Evolutionary conservation across 2,329 filamentous ascomycete species (phyloP).

Genomic region (Pseudogymnoascus sp.): DNA sequence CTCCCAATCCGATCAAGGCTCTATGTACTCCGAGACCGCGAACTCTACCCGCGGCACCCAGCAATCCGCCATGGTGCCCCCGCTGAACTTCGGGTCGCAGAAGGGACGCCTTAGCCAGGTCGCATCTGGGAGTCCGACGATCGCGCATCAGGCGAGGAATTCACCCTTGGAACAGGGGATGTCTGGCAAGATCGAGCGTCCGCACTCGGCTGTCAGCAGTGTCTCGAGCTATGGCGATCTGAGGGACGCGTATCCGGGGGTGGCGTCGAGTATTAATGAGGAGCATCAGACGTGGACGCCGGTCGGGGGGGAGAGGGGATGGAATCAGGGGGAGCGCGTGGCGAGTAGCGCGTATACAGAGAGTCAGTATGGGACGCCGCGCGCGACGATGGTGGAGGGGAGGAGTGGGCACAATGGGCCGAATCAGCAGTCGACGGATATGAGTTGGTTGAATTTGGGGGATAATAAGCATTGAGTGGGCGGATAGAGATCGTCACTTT

Average conservation of each 20-base stretch:
- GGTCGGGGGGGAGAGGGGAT: constrained; percentile 19
- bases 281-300: constrained; percentile 41
- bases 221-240: constrained; percentile 25
- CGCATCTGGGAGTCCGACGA: constrained; percentile 59
- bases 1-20: constrained; percentile 42
- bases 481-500: background rate
- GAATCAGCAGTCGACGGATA: constrained; percentile 42
- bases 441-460: constrained; percentile 74
- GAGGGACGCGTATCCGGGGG: constrained; percentile 50
- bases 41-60: constrained; percentile 45
- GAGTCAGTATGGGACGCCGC: constrained; percentile 36
- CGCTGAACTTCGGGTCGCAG: constrained; percentile 52
- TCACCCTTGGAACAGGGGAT: constrained; percentile 49
- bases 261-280: constrained; percentile 47
- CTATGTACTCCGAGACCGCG: constrained; percentile 42
- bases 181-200: constrained; percentile 53
- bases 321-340: constrained; percentile 44
- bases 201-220: constrained; percentile 35
- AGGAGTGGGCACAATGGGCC: constrained; percentile 35
- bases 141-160: constrained; percentile 49
- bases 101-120: constrained; percentile 56
- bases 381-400: constrained; percentile 21
- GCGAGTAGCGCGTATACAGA: constrained; percentile 46
- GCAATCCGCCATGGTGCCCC: constrained; percentile 62
- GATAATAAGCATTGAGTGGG: constrained; percentile 24